A percentile compares a stretch with the other conserved stretches of the same genome.
Evolutionary conservation across 305 asterid species (phyloP).

Genomic region (Fraxinus greggii): DNA sequence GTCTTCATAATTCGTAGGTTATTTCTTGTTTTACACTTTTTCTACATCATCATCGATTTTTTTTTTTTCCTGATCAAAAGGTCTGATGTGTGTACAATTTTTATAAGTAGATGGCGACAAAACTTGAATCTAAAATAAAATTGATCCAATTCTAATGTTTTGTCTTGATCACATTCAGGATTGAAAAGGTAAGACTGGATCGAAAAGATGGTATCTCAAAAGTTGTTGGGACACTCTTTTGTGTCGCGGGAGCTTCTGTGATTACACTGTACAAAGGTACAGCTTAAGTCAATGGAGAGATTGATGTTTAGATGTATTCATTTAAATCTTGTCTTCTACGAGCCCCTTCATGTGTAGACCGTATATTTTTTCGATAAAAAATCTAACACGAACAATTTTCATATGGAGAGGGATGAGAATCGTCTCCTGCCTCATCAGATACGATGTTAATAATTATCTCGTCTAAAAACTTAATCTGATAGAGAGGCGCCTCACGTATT

Average conservation of each 20-base stretch:
- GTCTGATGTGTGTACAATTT: not conserved
- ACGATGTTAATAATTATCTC: not conserved
- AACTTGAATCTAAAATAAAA: not conserved
- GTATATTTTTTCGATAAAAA: not conserved
- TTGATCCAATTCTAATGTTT: not conserved
- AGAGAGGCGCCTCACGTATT: not conserved
- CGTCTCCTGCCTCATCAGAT: not conserved
- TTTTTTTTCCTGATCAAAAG: not conserved
- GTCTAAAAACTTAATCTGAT: too few species aligned
- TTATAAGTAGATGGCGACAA: not conserved
- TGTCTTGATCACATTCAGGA: slow-evolving; percentile 39
- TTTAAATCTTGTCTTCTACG: not conserved
- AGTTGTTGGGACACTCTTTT: slow-evolving; percentile 67
- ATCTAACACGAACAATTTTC: not conserved
- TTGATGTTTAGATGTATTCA: not conserved
- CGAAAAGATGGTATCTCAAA: slow-evolving; percentile 90
- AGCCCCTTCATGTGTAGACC: not conserved
- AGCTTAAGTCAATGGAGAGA: not conserved
- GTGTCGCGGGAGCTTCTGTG: slow-evolving; percentile 95
- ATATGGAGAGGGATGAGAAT: not conserved
- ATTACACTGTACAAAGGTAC: slow-evolving; percentile 81
- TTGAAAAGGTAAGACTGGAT: slow-evolving; percentile 75
- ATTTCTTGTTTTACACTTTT: too few species aligned
- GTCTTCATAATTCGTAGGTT: too few species aligned
- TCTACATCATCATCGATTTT: too few species aligned